Percentiles rank a stretch among this genome's conserved stretches.
Conservation (phyloP, 805 yeast species). For the Priceomyces haplophilus region DNA sequence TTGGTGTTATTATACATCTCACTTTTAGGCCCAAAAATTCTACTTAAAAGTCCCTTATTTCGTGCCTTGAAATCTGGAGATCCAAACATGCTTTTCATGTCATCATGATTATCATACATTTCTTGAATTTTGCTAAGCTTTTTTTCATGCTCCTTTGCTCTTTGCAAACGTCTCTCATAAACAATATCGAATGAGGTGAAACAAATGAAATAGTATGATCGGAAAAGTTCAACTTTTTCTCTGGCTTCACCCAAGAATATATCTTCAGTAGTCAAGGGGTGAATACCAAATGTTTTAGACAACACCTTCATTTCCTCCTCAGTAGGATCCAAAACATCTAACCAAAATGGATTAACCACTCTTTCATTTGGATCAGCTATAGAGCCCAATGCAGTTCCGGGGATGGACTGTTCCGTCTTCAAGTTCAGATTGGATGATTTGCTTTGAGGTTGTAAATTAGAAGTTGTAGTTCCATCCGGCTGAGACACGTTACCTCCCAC, state of each 20-base stretch:
- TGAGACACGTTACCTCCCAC: not conserved
- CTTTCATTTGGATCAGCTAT: slow-evolving; percentile 8
- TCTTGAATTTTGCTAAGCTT: slow-evolving; percentile 38
- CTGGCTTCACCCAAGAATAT: slow-evolving; percentile 90
- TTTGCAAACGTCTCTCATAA: slow-evolving; percentile 59
- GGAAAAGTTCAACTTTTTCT: slow-evolving; percentile 91
- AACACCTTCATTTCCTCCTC: slow-evolving; percentile 95
- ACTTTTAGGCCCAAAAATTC: slow-evolving; percentile 7
- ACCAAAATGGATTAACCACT: slow-evolving; percentile 59
- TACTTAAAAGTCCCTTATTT: slow-evolving; percentile 14
- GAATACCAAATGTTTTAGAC: slow-evolving; percentile 88
- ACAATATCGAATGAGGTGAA: slow-evolving; percentile 65
- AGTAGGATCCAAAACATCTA: slow-evolving; percentile 87
- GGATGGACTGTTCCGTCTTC: slow-evolving; percentile 4
- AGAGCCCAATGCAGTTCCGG: slow-evolving; percentile 12
- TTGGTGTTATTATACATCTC: slow-evolving; percentile 1
- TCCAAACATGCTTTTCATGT: slow-evolving; percentile 16
- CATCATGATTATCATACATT: slow-evolving; percentile 23
- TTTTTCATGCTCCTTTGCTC: slow-evolving; percentile 46
- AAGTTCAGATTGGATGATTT: not conserved
- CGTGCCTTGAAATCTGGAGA: slow-evolving; percentile 13
- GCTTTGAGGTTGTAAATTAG: not conserved
- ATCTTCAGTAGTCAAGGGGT: slow-evolving; percentile 95
- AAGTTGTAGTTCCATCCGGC: not conserved
- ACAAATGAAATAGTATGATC: slow-evolving; percentile 87